Conservation (phyloP, 2,329 filamentous ascomycete genomes). For the Apiospora phragmitis region DNA sequence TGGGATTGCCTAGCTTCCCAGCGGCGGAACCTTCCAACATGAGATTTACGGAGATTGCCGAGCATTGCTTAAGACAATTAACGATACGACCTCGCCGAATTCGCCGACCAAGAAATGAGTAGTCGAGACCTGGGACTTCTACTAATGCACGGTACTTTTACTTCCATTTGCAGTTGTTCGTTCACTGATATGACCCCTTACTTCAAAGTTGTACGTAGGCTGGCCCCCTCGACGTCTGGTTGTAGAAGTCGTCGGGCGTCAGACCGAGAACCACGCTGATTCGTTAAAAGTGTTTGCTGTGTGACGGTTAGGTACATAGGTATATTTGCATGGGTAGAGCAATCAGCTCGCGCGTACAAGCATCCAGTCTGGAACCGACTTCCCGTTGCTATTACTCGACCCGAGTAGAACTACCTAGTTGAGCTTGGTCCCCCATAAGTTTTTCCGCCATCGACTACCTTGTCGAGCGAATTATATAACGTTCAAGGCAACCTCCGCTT, state of each 20-base stretch:
- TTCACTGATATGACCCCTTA: neutral
- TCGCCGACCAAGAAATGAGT: neutral
- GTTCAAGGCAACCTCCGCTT: neutral
- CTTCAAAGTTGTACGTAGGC: neutral
- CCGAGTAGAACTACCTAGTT: neutral
- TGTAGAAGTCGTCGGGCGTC: neutral
- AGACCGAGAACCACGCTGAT: neutral
- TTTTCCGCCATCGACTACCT: neutral
- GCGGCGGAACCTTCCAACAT: neutral
- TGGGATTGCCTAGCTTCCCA: neutral
- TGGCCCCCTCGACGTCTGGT: neutral
- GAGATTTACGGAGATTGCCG: conserved; percentile 3
- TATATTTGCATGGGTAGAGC: too few species aligned
- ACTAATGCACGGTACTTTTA: neutral
- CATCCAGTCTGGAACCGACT: neutral
- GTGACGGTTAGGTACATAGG: too few species aligned
- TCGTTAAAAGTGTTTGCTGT: neutral
- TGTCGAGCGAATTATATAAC: neutral
- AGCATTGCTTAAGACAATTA: neutral
- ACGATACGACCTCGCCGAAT: neutral
- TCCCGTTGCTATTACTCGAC: neutral
- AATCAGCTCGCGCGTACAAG: too few species aligned
- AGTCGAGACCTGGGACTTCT: neutral
- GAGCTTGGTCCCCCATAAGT: neutral
- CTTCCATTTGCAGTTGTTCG: neutral